Evolutionary conservation across 2,329 filamentous ascomycete species (phyloP).

Genomic region (Arthrobotrys sphaeroides): DNA sequence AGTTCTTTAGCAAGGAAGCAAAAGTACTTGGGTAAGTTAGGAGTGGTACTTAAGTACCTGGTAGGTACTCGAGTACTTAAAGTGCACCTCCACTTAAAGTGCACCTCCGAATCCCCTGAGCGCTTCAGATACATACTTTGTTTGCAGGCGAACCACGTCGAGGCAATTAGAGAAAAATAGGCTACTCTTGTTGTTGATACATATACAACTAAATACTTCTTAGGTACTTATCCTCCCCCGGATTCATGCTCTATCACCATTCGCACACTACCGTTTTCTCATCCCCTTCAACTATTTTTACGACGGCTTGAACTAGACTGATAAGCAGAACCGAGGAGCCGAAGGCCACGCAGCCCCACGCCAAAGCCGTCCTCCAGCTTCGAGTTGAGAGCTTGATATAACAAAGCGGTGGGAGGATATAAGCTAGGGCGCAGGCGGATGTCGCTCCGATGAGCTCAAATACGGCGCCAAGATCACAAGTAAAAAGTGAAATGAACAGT

Average conservation of each 20-base stretch:
- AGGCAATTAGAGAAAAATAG: no score
- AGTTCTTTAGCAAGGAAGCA: no score
- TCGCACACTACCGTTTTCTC: constrained; percentile 38
- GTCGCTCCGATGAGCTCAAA: constrained; percentile 97
- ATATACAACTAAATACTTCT: not conserved
- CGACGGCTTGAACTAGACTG: constrained; percentile 76
- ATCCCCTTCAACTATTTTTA: constrained; percentile 67
- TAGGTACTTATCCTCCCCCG: not conserved
- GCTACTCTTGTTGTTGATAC: not conserved
- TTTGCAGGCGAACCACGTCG: no score
- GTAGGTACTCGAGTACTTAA: no score
- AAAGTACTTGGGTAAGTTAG: no score
- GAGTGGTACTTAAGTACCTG: no score
- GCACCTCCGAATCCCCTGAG: no score
- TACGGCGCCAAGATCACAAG: constrained; percentile 91
- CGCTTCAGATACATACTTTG: no score
- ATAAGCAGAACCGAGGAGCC: constrained; percentile 82
- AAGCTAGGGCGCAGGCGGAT: constrained; percentile 90
- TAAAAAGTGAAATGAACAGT: constrained; percentile 80
- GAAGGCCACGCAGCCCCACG: constrained; percentile 78
- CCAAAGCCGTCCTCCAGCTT: constrained; percentile 77
- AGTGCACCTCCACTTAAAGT: no score
- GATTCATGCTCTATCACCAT: constrained; percentile 16
- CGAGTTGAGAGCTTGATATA: constrained; percentile 89
- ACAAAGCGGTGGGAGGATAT: constrained; percentile 92